Evolutionary conservation across 140 eudicot genomes (phyloP).

Genomic region (Ambrosia hybrid): DNA sequence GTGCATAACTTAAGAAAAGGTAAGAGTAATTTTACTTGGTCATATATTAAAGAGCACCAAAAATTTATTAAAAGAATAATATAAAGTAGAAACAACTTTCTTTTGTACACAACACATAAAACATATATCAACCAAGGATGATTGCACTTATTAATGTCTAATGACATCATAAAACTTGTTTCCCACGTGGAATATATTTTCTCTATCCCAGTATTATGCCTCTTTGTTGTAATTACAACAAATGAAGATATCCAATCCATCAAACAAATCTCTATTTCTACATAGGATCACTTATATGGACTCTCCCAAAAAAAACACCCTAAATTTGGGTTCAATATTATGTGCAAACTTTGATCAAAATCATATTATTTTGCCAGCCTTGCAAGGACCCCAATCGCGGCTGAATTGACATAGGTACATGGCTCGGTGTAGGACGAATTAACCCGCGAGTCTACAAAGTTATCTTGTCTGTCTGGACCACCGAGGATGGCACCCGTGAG

Average conservation of each 20-base stretch:
- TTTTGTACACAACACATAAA: no score
- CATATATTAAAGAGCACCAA: no score
- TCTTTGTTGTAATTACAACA: background rate
- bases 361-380: slow-evolving; percentile 48
- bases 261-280: slow-evolving; percentile 9
- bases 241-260: background rate
- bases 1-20: no score
- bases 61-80: no score
- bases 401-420: slow-evolving; percentile 61
- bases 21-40: no score
- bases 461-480: slow-evolving; percentile 65
- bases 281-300: background rate
- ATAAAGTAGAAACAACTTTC: no score
- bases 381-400: slow-evolving; percentile 71
- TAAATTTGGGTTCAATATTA: background rate
- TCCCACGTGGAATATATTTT: background rate
- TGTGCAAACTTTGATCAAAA: slow-evolving; percentile 13
- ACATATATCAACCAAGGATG: no score
- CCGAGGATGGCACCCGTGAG: slow-evolving; percentile 92
- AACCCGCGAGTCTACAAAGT: slow-evolving; percentile 50
- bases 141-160: no score
- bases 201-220: slow-evolving; percentile 4
- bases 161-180: no score
- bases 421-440: slow-evolving; percentile 70
- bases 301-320: slow-evolving; percentile 18